Conservation (phyloP, 306 rosid genomes). For the Glycine tomentella region DNA sequence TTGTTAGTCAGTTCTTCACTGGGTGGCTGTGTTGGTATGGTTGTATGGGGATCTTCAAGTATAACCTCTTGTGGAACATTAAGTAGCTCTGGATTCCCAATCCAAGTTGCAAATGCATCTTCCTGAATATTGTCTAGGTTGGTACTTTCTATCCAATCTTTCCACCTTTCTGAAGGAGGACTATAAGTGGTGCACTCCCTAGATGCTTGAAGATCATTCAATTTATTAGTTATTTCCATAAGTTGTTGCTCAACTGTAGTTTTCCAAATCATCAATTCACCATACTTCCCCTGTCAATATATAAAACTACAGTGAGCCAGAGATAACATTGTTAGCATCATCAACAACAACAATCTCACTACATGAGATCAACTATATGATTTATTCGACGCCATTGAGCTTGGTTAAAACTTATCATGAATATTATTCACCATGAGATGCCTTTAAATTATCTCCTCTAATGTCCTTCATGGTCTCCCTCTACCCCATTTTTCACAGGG, state of each 20-base stretch:
- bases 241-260: slow-evolving; percentile 71
- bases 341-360: neutral
- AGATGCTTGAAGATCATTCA: slow-evolving; percentile 59
- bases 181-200: slow-evolving; percentile 55
- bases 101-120: slow-evolving; percentile 69
- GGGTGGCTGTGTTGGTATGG: slow-evolving; percentile 51
- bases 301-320: slow-evolving; percentile 31
- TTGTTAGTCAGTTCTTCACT: slow-evolving; percentile 55
- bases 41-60: slow-evolving; percentile 53
- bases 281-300: slow-evolving; percentile 66
- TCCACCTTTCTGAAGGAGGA: slow-evolving; percentile 73
- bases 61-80: slow-evolving; percentile 55
- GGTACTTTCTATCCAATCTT: slow-evolving; percentile 75
- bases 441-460: neutral
- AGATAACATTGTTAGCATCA: too few relatives aligned
- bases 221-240: slow-evolving; percentile 58
- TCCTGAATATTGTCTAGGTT: slow-evolving; percentile 62
- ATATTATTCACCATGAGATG: slow-evolving; percentile 1
- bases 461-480: neutral
- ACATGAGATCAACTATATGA: neutral
- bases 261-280: slow-evolving; percentile 73
- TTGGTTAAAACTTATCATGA: neutral
- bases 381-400: neutral
- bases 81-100: slow-evolving; percentile 61
- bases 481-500: slow-evolving; percentile 6